Base-by-base conservation (phyloP, 805 yeast species). In the Yarrowia sp. region DNA sequence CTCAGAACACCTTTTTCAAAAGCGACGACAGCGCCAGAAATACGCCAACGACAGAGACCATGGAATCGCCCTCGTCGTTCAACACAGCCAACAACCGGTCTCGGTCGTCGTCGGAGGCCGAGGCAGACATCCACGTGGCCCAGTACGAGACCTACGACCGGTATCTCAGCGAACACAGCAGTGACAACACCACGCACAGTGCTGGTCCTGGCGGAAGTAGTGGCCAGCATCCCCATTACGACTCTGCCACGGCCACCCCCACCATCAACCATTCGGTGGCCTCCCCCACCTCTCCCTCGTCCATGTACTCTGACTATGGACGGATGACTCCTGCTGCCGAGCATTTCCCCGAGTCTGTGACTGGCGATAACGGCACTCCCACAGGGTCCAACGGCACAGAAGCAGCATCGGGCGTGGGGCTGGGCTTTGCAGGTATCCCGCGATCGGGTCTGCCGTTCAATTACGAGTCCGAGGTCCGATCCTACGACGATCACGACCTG, bases 71-170 rank as follows among this genome's bases (percentile, higher is more conserved):
- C 4, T 56, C 63, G 40, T 56, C 63, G 15, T 56, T 56, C 48
- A 56, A 56, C 38, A 56, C 63, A 14, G 63, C 63, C 48, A 56
- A 41, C 63, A 26, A 26, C 63, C 63, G 63, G 7, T 16, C 36
- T 3, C 63, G 63, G 38, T 56, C 63, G 63, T 56, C 63, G 40
- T 56, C 63, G 14, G 63, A 56, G 14, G 61, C 61, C 15, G 61
- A 55, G 15, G 26, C 63, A 1, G 48, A 56, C 16, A 40, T 56
- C 36, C 63, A 56, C 48, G 32, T 32, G 15, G 63, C 48, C 40
- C 48, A 56, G 40, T 56, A 40, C 48, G 26, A 56, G 15, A 32
- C 45, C 22, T 56, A 41, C 19, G 26, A 53, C 10, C 5, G n/a
- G n/a, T 52, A 52, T n/a, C 15, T 22, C 36, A 9, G 11, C n/a